A percentile compares a stretch with the other conserved stretches of the same genome.
These are phyloP conservation scores for Pythium sukuiense DNA, from an alignment of 352 stramenopile species.

Conservation along the genomic window DNA sequence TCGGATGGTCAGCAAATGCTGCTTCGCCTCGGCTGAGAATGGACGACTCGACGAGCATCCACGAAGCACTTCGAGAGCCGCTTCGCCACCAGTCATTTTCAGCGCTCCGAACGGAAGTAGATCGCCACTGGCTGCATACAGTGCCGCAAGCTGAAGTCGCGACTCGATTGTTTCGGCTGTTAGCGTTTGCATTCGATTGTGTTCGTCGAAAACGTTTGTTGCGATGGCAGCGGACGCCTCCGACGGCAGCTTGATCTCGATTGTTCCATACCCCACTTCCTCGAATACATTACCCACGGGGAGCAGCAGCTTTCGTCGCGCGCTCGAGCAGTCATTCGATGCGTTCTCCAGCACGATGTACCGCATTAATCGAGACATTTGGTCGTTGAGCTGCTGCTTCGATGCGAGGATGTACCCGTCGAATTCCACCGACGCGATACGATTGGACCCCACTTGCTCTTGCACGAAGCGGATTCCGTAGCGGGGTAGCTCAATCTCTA, in stretches of 20 bases:
- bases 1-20: slow-evolving; percentile 16
- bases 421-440: slow-evolving; percentile 36
- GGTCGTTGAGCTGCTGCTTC: slow-evolving; percentile 42
- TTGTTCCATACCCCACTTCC: neutral
- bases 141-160: slow-evolving; percentile 17
- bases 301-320: slow-evolving; percentile 33
- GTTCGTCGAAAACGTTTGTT: slow-evolving; percentile 13
- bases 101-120: slow-evolving; percentile 8
- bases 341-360: slow-evolving; percentile 37
- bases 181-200: slow-evolving; percentile 15
- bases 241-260: slow-evolving; percentile 13
- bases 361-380: slow-evolving; percentile 36
- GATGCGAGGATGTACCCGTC: slow-evolving; percentile 38
- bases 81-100: slow-evolving; percentile 29
- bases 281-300: slow-evolving; percentile 28
- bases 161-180: slow-evolving; percentile 23
- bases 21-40: slow-evolving; percentile 8
- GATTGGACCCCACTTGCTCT: neutral
- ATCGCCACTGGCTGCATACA: slow-evolving; percentile 16
- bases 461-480: slow-evolving; percentile 45
- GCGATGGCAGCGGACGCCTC: slow-evolving; percentile 14
- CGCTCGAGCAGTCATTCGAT: slow-evolving; percentile 18
- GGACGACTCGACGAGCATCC: slow-evolving; percentile 23
- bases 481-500: slow-evolving; percentile 47
- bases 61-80: slow-evolving; percentile 17